phyloP scores from a whole-genome alignment of 768 basidiomycete genomes.

The Mycena alexandri region DNA sequence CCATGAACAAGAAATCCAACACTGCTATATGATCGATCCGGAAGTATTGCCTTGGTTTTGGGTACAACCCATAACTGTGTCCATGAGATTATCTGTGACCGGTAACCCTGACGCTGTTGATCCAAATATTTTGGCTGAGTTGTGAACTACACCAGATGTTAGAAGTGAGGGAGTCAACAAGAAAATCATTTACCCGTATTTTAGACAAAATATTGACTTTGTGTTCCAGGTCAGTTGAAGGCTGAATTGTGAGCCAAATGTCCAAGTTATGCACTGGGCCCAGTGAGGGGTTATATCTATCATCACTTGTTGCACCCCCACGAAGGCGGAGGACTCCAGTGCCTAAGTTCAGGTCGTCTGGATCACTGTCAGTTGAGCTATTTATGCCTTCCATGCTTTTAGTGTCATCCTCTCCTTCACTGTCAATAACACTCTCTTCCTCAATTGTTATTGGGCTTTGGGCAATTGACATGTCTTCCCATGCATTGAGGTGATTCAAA shows the following conservation, averaged over 20 bases:
- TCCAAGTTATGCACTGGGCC: not conserved
- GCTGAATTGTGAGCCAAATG: not conserved
- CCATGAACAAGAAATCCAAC: not conserved
- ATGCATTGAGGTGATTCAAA: too few species aligned
- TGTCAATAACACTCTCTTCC: too few species aligned
- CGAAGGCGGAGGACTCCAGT: not conserved
- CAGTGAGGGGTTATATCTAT: not conserved
- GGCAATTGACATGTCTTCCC: too few species aligned
- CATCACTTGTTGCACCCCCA: not conserved
- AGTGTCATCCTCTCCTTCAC: too few species aligned
- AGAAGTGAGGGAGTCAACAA: not conserved
- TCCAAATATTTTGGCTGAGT: not conserved
- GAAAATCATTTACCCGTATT: not conserved
- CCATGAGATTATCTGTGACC: not conserved
- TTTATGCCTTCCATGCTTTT: too few species aligned
- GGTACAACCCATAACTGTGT: not conserved
- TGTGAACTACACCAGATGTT: not conserved
- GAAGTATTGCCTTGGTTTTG: not conserved
- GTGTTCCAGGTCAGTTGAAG: not conserved
- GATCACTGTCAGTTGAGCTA: too few species aligned
- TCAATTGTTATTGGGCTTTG: too few species aligned
- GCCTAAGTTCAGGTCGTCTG: too few species aligned
- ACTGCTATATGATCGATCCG: constrained; percentile 17
- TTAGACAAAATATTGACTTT: not conserved
- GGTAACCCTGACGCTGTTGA: too few species aligned